phyloP scores from a whole-genome alignment of 2,329 filamentous ascomycete genomes.

The Talaromyces atroroseus region DNA sequence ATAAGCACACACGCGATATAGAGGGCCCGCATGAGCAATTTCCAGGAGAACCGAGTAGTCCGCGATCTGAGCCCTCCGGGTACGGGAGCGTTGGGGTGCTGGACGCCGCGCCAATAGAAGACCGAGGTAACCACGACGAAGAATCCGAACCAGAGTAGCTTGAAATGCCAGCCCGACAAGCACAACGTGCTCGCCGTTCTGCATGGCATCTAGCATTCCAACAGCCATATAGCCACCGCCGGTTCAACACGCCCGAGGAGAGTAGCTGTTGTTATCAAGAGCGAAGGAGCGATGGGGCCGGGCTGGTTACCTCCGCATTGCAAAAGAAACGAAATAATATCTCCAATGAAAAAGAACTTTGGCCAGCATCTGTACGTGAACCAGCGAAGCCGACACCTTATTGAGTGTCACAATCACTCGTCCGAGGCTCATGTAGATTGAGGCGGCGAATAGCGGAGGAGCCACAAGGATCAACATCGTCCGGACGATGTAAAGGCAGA shows the following conservation, averaged over 20 bases:
- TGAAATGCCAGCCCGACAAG: constrained; percentile 27
- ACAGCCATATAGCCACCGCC: constrained; percentile 21
- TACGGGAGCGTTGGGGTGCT: too few species aligned
- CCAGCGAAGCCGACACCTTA: constrained; percentile 24
- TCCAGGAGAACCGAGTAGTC: too few species aligned
- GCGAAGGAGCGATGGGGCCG: too few species aligned
- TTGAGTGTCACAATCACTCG: constrained; percentile 24
- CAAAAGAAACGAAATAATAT: constrained; percentile 29
- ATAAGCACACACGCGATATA: constrained; percentile 17
- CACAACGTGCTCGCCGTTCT: constrained; percentile 18
- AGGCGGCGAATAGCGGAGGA: constrained; percentile 33
- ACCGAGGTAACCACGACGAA: constrained; percentile 22
- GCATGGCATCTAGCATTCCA: background rate
- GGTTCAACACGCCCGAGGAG: too few species aligned
- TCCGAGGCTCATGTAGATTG: constrained; percentile 31
- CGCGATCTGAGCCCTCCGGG: background rate
- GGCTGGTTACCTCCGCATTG: constrained; percentile 28
- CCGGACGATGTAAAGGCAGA: constrained; percentile 25
- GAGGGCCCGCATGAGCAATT: constrained; percentile 27
- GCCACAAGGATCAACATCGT: constrained; percentile 29
- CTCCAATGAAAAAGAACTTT: constrained; percentile 27
- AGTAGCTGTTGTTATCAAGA: too few species aligned
- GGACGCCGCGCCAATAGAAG: constrained; percentile 16
- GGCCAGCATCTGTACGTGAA: constrained; percentile 26
- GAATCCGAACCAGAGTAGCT: constrained; percentile 27